These are phyloP conservation scores for Apiospora aurea DNA, from an alignment of 2,329 filamentous ascomycete species.

Conservation along the genomic window DNA sequence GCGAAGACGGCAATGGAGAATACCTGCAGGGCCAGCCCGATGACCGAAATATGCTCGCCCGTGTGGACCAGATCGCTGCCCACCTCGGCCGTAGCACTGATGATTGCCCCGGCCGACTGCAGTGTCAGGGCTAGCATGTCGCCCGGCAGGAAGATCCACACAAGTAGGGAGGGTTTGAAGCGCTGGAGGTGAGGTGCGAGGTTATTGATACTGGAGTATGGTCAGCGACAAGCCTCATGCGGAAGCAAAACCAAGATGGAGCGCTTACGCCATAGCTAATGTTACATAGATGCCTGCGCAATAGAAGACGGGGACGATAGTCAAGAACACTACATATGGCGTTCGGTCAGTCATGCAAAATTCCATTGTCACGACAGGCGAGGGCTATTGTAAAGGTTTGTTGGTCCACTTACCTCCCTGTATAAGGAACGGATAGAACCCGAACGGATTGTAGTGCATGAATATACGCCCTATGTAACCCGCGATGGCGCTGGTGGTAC, in stretches of 20 bases:
- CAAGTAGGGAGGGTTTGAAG: conserved; percentile 38
- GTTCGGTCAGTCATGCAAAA: background rate
- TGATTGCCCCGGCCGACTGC: conserved; percentile 49
- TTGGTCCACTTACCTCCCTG: conserved; percentile 58
- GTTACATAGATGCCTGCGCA: conserved; percentile 73
- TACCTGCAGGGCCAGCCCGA: conserved; percentile 66
- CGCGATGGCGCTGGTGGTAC: conserved; percentile 63
- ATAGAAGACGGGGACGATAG: conserved; percentile 62
- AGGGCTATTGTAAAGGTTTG: background rate
- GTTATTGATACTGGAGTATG: conserved; percentile 42
- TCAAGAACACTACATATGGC: conserved; percentile 59
- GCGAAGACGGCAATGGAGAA: conserved; percentile 61
- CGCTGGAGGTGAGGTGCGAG: conserved; percentile 38
- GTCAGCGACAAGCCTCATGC: conserved; percentile 33
- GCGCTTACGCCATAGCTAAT: conserved; percentile 50
- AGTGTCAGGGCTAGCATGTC: conserved; percentile 52
- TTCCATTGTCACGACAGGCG: background rate
- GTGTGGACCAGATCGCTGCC: conserved; percentile 45
- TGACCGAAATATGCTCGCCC: conserved; percentile 57
- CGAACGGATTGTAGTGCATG: conserved; percentile 64
- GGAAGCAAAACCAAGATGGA: conserved; percentile 27
- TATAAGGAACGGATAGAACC: conserved; percentile 67
- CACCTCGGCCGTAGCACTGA: conserved; percentile 54
- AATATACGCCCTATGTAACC: conserved; percentile 69
- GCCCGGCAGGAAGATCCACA: conserved; percentile 46